Percentiles rank a stretch among this genome's conserved stretches.
phyloP scores from a whole-genome alignment of 2,329 filamentous ascomycete genomes.

The Colletotrichum sp. region DNA sequence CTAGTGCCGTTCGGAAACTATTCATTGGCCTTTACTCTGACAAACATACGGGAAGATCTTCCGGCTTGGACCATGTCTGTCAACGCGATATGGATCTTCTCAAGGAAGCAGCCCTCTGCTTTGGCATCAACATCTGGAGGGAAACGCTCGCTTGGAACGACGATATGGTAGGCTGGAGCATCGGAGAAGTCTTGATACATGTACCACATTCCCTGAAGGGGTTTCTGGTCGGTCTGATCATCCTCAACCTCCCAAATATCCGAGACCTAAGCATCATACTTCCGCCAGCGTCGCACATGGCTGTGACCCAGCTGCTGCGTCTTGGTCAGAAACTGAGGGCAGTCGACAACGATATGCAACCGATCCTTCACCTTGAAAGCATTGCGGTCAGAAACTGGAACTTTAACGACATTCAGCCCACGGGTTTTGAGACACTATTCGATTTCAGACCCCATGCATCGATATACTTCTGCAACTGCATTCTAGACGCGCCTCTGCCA shows the following conservation, averaged over 20 bases:
- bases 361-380: background rate
- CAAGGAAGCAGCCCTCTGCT: background rate
- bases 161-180: too few relatives aligned
- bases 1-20: background rate
- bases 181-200: fast-evolving
- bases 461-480: background rate
- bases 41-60: fast-evolving
- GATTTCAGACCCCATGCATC: background rate
- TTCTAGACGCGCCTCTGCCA: background rate
- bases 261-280: background rate
- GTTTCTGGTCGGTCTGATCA: background rate
- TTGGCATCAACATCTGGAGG: background rate
- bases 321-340: background rate
- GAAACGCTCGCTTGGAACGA: too few relatives aligned
- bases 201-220: background rate
- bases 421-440: background rate
- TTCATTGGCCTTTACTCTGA: background rate
- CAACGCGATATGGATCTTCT: background rate
- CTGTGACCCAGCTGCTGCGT: background rate
- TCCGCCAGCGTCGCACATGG: background rate
- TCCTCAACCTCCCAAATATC: background rate
- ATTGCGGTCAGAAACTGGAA: background rate
- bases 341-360: background rate
- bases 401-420: background rate
- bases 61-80: fast-evolving